These are phyloP conservation scores for Pythium phragmiticola DNA, from an alignment of 352 stramenopile genomes.

Conservation along the genomic window DNA sequence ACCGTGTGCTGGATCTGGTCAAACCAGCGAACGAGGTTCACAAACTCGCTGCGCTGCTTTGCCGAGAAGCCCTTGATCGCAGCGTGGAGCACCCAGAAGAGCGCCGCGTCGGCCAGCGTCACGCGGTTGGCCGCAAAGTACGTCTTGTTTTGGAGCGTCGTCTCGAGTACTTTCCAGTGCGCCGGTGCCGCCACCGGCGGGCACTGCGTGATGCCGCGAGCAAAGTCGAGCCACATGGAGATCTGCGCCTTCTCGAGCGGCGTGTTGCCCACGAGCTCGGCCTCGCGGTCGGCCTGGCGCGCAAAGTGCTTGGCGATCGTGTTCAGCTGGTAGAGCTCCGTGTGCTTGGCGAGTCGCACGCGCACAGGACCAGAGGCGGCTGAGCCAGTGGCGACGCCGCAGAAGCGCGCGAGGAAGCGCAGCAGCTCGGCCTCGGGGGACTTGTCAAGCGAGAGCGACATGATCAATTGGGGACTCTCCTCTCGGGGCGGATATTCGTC, in stretches of 20 bases:
- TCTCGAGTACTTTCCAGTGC: conserved; percentile 70
- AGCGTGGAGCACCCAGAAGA: conserved; percentile 66
- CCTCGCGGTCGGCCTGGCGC: conserved; percentile 68
- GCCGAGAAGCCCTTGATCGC: conserved; percentile 38
- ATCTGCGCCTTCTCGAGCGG: conserved; percentile 72
- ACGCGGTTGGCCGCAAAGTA: conserved; percentile 68
- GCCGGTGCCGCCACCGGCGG: conserved; percentile 32
- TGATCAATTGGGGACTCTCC: conserved; percentile 16
- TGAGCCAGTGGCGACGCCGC: conserved; percentile 69
- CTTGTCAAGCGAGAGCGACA: conserved; percentile 85
- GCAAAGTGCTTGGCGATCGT: conserved; percentile 80
- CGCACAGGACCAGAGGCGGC: conserved; percentile 69
- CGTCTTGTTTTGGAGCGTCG: conserved; percentile 49
- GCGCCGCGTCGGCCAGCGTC: conserved; percentile 74
- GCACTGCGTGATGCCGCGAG: conserved; percentile 44
- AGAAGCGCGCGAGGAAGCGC: conserved; percentile 83
- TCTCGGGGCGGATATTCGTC: no score
- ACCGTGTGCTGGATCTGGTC: conserved; percentile 85
- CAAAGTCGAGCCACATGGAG: conserved; percentile 78
- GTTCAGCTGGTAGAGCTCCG: conserved; percentile 66
- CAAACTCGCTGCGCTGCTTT: conserved; percentile 45
- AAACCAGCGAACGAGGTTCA: conserved; percentile 79
- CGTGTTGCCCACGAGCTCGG: conserved; percentile 55
- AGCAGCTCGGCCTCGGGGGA: conserved; percentile 68
- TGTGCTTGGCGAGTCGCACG: conserved; percentile 70